Percentiles rank a stretch among this genome's conserved stretches.
Evolutionary conservation across 2,329 filamentous ascomycete genomes (phyloP).

Genomic region (Talaromyces sp.): DNA sequence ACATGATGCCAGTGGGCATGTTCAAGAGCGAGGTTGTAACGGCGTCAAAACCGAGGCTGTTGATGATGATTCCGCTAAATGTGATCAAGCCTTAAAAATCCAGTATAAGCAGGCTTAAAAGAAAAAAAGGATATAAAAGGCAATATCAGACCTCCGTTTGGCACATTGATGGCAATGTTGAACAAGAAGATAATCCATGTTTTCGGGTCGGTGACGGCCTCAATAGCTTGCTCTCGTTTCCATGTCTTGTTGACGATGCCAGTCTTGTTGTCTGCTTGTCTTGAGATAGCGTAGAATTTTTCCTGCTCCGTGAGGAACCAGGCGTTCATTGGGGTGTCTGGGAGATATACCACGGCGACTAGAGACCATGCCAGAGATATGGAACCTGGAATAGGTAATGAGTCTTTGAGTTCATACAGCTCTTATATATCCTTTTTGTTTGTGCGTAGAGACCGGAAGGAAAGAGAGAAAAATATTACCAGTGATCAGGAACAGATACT

Average conservation of each 20-base stretch:
- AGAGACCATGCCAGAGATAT: slow-evolving; percentile 48
- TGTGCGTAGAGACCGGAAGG: not conserved
- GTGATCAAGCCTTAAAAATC: slow-evolving; percentile 23
- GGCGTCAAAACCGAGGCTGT: slow-evolving; percentile 31
- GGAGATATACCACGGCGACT: slow-evolving; percentile 41
- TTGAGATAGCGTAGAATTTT: slow-evolving; percentile 41
- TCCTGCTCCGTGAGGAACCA: slow-evolving; percentile 53
- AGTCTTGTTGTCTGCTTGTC: slow-evolving; percentile 33
- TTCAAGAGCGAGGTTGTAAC: slow-evolving; percentile 31
- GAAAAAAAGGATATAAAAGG: not conserved
- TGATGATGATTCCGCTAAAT: slow-evolving; percentile 35
- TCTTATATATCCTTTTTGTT: not conserved
- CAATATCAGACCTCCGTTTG: slow-evolving; percentile 22
- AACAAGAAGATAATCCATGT: slow-evolving; percentile 31
- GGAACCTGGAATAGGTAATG: slow-evolving; percentile 13
- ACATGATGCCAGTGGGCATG: slow-evolving; percentile 31
- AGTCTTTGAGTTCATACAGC: not conserved
- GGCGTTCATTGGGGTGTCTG: slow-evolving; percentile 41
- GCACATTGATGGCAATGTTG: slow-evolving; percentile 29
- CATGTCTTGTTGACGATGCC: slow-evolving; percentile 28
- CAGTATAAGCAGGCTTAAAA: not conserved
- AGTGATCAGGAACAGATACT: slow-evolving; percentile 52
- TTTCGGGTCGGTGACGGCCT: slow-evolving; percentile 30
- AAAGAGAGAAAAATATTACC: slow-evolving; percentile 22
- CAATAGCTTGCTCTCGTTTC: slow-evolving; percentile 24